Base-by-base conservation (phyloP, 495 filamentous ascomycete genomes). In the Tuber magnatum region DNA sequence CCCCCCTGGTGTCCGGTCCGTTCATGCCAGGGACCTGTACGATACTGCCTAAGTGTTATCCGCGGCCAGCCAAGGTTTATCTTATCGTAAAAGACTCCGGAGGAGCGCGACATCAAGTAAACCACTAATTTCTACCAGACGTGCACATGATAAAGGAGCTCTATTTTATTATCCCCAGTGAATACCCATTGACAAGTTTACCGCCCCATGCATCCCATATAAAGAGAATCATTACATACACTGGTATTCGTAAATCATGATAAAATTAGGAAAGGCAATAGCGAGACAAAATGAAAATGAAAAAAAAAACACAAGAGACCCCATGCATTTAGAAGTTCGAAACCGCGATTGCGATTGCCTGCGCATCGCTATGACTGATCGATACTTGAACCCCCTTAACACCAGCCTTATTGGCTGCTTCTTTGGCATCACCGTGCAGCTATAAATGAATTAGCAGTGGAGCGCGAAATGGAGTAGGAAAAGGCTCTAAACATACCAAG, bases 291-390 rank as follows among this genome's bases (percentile, higher is more conserved):
- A 38, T 69, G 46, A 41, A 28, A n/a, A n/a, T n/a, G n/a, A n/a
- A n/a, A n/a, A n/a, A n/a, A 40, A n/a, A 61, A 2, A 40, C 5
- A 3, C 10, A 69, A 73, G 4, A 65, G 32, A 65, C 28, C 56
- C n/a, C 16, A 65, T 65, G 56, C 28, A 18, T 72, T 46, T 79
- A 79, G 70, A 79, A 79, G 2, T 73, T 79, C 65, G 77, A 75
- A 39, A 79, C 77, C 3, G 96, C 95, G 82, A 99, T 91, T 44
- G 95, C 95, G 77, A 97, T 92, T 71, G 94, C 93, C 84, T 98
- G 94, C 44, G 87, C 88, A 78, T 97, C 94, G 65, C 90, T 94
- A 83, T 99, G 96, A 76, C 93, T 96, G 80, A 99, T 97, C 82
- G 93, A 97, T 72, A 99, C 93, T 75, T 86, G 92, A 75, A 97